Evolutionary conservation across 257 asterid genomes (phyloP).

Genomic region (Anisodus tanguticus): DNA sequence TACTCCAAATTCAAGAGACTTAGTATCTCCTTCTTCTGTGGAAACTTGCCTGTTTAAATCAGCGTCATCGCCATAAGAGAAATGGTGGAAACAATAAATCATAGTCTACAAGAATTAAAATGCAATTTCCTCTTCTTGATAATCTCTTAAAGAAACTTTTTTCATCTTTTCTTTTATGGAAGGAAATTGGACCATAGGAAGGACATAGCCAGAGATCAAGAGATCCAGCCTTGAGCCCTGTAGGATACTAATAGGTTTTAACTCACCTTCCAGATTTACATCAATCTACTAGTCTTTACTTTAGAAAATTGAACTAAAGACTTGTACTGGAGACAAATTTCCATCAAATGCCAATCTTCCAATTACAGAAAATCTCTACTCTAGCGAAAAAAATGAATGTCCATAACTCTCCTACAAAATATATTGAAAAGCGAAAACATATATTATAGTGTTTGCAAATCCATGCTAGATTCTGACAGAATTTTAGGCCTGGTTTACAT

Average conservation of each 20-base stretch:
- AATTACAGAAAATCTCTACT: neutral
- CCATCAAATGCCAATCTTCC: neutral
- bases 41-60: conserved; percentile 76
- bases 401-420: neutral
- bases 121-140: neutral
- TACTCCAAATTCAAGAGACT: conserved; percentile 74
- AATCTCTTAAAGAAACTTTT: neutral
- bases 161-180: neutral
- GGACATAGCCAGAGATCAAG: conserved; percentile 5
- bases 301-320: neutral
- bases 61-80: conserved; percentile 4
- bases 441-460: neutral
- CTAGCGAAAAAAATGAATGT: neutral
- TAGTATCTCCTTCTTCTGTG: conserved; percentile 84
- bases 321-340: neutral
- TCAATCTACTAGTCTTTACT: neutral
- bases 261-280: neutral
- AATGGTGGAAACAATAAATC: neutral
- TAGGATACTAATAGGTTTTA: neutral
- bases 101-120: neutral
- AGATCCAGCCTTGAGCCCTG: neutral
- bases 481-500: neutral
- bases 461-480: neutral
- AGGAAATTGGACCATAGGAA: neutral
- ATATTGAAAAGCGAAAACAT: neutral